A percentile compares a stretch with the other conserved stretches of the same genome.
Conservation (phyloP, 164 flowering plant species). For the Sextonia rubra region DNA sequence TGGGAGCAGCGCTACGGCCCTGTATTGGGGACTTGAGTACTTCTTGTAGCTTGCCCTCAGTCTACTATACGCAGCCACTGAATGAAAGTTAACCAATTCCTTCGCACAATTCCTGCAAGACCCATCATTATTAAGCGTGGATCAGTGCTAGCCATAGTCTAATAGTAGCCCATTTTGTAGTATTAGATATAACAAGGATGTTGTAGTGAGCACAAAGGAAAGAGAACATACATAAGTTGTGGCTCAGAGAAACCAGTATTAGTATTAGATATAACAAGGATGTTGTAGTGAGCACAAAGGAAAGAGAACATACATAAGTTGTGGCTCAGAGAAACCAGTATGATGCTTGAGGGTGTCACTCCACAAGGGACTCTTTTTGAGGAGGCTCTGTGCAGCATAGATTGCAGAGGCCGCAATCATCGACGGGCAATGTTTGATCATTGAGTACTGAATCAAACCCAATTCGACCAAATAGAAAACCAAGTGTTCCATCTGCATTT, state of each 20-base stretch:
- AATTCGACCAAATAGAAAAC: slow-evolving; percentile 64
- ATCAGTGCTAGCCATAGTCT: neutral
- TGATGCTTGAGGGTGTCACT: slow-evolving; percentile 61
- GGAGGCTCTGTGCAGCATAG: slow-evolving; percentile 69
- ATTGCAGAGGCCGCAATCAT: slow-evolving; percentile 93
- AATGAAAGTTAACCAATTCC: slow-evolving; percentile 48
- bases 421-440: slow-evolving; percentile 52
- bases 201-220: neutral
- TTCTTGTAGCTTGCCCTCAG: slow-evolving; percentile 53
- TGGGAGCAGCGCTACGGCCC: slow-evolving; percentile 51
- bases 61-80: slow-evolving; percentile 33
- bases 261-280: too few species aligned
- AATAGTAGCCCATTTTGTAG: too few species aligned
- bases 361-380: slow-evolving; percentile 60
- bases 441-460: slow-evolving; percentile 66
- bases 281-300: neutral
- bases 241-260: slow-evolving; percentile 68
- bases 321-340: slow-evolving; percentile 65
- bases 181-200: neutral
- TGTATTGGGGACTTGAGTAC: slow-evolving; percentile 43
- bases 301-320: slow-evolving; percentile 27
- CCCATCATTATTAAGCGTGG: slow-evolving; percentile 10
- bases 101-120: slow-evolving; percentile 60
- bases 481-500: slow-evolving; percentile 55
- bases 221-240: slow-evolving; percentile 33